Evolutionary conservation across 148 eudicot genomes (phyloP), one percentile per base, ranked within the genome.

Genomic region (Rhododendron williamsianum): DNA sequence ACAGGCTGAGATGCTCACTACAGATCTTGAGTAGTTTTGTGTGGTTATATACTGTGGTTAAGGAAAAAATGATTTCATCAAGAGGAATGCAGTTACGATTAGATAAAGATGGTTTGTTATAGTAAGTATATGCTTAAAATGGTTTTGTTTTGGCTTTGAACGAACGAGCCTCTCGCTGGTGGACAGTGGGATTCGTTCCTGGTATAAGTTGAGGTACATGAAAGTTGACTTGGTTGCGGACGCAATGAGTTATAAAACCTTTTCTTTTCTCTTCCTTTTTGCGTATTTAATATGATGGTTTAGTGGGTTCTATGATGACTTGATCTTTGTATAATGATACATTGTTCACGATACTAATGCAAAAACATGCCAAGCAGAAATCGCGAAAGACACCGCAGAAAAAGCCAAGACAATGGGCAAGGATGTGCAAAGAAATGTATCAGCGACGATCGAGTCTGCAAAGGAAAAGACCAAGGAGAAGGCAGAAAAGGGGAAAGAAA

Each of bases 331-430:
- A 65, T 2, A 41, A 7, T 6, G 6, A 10, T 71, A 8, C 18
- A 11, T 27, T 71, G 36, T 0, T 27, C 19, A 0, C 6, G n/a
- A 8, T n/a, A 7, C 27, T 63, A 63, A 2, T 13, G 13, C 76
- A 71, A 4, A 71, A 30, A 12, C 3, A 2, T 71, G 9, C 8
- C 76, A n/a, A 65, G 9, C 76, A 71, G 76, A 71, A 71, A 30
- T 71, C 1, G 30, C 78, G 1, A 76, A 81, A 30, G 90, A 86
- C 4, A 80, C 81, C 18, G 52, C 69, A 16, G 71, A 16, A 33
- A 84, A 81, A 8, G 80, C 83, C 60, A 84, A 87, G 84, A 76
- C 65, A 10, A 60, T 86, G 0, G 86, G 86, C 30, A 84, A 85
- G 33, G 77, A 85, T 21, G 72, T n/a, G 72, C 72, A 67, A 25